Base-by-base conservation (phyloP, 2,329 filamentous ascomycete genomes). In the Magnaporthales sp. region DNA sequence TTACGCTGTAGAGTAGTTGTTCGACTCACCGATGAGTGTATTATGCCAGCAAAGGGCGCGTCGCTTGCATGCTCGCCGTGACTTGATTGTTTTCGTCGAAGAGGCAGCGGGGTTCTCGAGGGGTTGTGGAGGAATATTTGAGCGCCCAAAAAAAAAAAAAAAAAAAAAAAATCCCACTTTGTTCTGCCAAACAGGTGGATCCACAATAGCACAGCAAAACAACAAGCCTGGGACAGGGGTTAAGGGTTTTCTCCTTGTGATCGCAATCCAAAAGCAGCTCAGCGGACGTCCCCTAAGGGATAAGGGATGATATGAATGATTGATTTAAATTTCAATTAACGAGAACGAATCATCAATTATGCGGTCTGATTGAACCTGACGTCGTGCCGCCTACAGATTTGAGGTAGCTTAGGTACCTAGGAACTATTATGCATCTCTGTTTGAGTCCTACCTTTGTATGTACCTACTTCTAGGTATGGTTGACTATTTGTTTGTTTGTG, bases 51-150 rank as follows among this genome's bases (percentile, higher is more conserved):
- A 27, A 26, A 60, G 56, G 56, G 56, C 56, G 56, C 56, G 56
- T 60, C 56, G 26, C 56, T 60, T 60, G 56, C 56, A 60, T 60
- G 56, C 56, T 60, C 38, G 56, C 56, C 56, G 56, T 60, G 26
- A 60, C 13, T 60, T 60, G 56, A 60, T 60, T 60, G 56, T 60
- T 60, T 60, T 60, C 38, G 56, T 60, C 56, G 11, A 27, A 60
- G 24, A 15, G 54, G 11, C 56, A 27, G 56, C 56, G 56, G 56
- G 56, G 56, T 60, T 60, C 56, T 60, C 56, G 56, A 60, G 56
- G 56, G 56, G 56, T 60, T 60, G 24, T 60, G 56, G 26, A 60
- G 56, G 56, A 26, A 60, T 24, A 60, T 27, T 27, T 60, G 56
- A 7, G 56, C 24, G 56, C 56, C 56, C 56, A 22, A 11, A 60